These are phyloP conservation scores for Picea abies DNA, from an alignment of 83 land plant species.

Conservation along the genomic window DNA sequence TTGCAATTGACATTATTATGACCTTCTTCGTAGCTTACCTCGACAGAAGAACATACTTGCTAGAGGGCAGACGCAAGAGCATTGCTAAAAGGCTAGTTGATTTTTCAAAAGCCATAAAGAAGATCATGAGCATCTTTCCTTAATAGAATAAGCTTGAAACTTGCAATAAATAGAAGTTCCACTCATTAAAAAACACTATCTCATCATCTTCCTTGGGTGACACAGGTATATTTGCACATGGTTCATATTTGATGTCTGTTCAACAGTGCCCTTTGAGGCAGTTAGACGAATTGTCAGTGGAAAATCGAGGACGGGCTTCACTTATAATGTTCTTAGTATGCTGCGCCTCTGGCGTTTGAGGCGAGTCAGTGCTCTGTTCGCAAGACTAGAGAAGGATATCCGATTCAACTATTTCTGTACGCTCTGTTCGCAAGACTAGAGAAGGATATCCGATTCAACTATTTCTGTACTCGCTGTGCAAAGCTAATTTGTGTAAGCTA, in stretches of 20 bases:
- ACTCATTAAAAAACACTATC: too few species aligned
- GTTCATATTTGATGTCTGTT: conserved; percentile 39
- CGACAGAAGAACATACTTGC: conserved; percentile 41
- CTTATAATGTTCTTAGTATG: conserved; percentile 49
- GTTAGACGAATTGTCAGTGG: conserved; percentile 31
- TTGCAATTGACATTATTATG: conserved; percentile 58
- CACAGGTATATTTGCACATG: conserved; percentile 26
- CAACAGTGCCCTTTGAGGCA: conserved; percentile 40
- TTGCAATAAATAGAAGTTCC: too few species aligned
- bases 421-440: conserved; percentile 57
- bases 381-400: conserved; percentile 58
- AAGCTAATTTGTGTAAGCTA: conserved; percentile 49
- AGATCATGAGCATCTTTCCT: too few species aligned
- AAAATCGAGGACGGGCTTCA: conserved; percentile 13
- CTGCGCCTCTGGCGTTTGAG: conserved; percentile 71
- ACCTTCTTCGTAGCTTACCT: conserved; percentile 71
- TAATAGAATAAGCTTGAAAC: too few species aligned
- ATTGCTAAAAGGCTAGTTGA: conserved; percentile 44
- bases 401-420: too few species aligned
- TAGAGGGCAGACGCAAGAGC: conserved; percentile 43
- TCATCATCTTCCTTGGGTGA: too few species aligned
- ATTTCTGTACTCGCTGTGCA: conserved; percentile 59
- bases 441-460: conserved; percentile 57
- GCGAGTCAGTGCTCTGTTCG: conserved; percentile 51
- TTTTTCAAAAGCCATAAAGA: background rate